Evolutionary conservation across 345 rosid genomes (phyloP).

Genomic region (Tarenaya hassleriana): DNA sequence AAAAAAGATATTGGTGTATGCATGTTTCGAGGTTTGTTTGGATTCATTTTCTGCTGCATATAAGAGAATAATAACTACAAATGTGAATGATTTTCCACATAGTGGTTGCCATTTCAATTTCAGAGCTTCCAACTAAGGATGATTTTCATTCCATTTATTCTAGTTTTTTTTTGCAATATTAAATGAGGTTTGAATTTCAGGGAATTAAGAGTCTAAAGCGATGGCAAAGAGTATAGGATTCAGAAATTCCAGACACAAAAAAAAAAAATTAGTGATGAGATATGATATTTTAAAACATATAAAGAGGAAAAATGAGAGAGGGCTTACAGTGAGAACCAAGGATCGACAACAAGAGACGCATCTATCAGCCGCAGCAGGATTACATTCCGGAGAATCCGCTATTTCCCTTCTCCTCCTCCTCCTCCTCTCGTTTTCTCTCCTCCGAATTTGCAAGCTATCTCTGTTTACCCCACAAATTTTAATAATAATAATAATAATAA

Average conservation of each 20-base stretch:
- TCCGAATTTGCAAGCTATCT: slow-evolving; percentile 44
- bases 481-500: not conserved
- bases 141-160: not conserved
- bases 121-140: slow-evolving; percentile 11
- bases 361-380: slow-evolving; percentile 36
- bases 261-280: not conserved
- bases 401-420: slow-evolving; percentile 20
- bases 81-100: too few relatives aligned
- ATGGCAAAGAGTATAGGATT: too few relatives aligned
- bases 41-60: too few relatives aligned
- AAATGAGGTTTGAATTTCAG: too few relatives aligned
- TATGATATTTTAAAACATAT: not conserved
- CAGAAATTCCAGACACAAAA: not conserved
- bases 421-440: slow-evolving; percentile 26
- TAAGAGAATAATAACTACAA: too few relatives aligned
- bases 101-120: slow-evolving; percentile 27
- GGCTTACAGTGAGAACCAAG: slow-evolving; percentile 57
- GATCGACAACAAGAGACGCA: slow-evolving; percentile 50
- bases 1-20: too few relatives aligned
- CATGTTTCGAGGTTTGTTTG: too few relatives aligned
- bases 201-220: too few relatives aligned
- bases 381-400: slow-evolving; percentile 33
- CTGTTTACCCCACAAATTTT: too few relatives aligned
- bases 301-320: not conserved
- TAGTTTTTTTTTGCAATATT: not conserved